A percentile compares a stretch with the other conserved stretches of the same genome.
Evolutionary conservation across 208 protist genomes (phyloP).

Genomic region (Lotmaria passim): DNA sequence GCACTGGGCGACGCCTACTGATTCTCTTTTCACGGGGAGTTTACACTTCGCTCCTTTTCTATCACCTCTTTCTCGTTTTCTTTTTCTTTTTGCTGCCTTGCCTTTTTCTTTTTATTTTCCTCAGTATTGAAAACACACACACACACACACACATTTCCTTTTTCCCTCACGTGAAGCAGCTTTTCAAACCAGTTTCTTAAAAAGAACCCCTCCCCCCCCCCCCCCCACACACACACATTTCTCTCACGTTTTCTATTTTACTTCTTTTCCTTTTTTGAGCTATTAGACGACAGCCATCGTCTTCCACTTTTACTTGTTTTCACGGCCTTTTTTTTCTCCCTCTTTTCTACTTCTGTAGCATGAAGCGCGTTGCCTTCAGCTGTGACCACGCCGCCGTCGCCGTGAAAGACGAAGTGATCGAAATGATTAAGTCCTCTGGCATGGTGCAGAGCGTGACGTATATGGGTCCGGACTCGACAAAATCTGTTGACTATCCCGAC

Average conservation of each 20-base stretch:
- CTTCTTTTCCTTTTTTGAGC: background rate
- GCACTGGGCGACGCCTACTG: too few species aligned
- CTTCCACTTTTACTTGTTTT: constrained; percentile 17
- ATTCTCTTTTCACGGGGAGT: too few species aligned
- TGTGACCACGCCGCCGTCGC: constrained; percentile 88
- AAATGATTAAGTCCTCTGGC: constrained; percentile 51
- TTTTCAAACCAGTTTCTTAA: background rate
- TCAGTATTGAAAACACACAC: too few species aligned
- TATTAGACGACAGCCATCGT: background rate
- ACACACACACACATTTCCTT: too few species aligned
- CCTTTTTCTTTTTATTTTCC: too few species aligned
- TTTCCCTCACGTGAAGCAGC: background rate
- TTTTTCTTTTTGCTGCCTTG: background rate
- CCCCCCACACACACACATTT: background rate
- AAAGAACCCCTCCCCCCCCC: background rate
- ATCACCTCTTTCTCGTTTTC: constrained; percentile 12
- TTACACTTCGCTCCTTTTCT: background rate
- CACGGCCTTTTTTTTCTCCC: constrained; percentile 3
- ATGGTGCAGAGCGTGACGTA: constrained; percentile 75
- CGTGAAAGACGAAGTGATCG: constrained; percentile 67
- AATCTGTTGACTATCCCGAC: constrained; percentile 94
- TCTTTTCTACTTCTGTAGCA: too few species aligned
- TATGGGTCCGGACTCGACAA: constrained; percentile 57
- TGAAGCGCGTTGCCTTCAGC: constrained; percentile 81
- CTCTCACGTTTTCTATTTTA: background rate